These are phyloP conservation scores for Penicillium crystallinum DNA, from an alignment of 495 filamentous ascomycete species.

Conservation along the genomic window DNA sequence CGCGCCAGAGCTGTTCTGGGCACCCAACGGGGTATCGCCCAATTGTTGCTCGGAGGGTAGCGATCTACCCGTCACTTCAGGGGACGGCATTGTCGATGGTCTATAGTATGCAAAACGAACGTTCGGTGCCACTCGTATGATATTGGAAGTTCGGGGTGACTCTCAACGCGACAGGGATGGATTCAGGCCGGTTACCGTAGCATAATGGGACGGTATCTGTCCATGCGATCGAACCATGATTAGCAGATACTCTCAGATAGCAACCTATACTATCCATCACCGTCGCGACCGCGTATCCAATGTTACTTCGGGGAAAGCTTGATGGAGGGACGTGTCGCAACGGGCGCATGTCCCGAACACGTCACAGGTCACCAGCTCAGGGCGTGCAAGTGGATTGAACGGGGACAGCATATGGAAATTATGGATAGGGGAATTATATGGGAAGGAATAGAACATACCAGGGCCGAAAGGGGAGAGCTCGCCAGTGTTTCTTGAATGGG, in stretches of 20 bases:
- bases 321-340: conserved; percentile 22
- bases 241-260: not conserved
- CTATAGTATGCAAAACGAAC: conserved; percentile 5
- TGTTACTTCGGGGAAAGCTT: not conserved
- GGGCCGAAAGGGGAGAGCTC: conserved; percentile 14
- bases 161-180: conserved; percentile 22
- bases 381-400: conserved; percentile 1
- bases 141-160: conserved; percentile 14
- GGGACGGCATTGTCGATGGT: conserved; percentile 35
- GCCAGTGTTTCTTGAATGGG: conserved; percentile 4
- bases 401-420: not conserved
- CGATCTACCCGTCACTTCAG: conserved; percentile 23
- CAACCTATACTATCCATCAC: not conserved
- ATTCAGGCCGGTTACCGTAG: conserved; percentile 22
- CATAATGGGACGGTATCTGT: conserved; percentile 34
- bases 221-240: conserved; percentile 4
- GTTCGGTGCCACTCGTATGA: conserved; percentile 18
- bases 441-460: conserved; percentile 19
- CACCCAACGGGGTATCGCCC: conserved; percentile 22
- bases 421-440: not conserved
- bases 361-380: not conserved
- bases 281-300: conserved; percentile 14
- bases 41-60: conserved; percentile 23
- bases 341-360: conserved; percentile 13
- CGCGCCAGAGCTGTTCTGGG: conserved; percentile 23